Base-by-base conservation (phyloP, 2,329 filamentous ascomycete genomes). In the Stemphylium vesicarium region DNA sequence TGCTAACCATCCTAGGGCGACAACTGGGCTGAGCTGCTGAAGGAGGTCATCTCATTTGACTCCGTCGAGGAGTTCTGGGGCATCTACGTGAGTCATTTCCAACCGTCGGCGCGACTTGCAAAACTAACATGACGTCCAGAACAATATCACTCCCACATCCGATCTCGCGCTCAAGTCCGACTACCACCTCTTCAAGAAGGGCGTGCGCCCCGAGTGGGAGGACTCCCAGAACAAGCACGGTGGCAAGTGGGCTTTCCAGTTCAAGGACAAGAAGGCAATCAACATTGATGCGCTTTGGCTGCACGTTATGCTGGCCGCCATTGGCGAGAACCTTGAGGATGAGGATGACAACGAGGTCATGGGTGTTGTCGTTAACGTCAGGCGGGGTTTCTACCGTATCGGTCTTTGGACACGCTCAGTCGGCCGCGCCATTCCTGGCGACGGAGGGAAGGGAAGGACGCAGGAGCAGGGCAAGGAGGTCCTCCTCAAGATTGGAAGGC, bases 1-100 rank as follows among this genome's bases (percentile, higher is more conserved):
- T 45, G 51, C 61, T 64, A 59, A 71, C 56, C 57, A 54, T 5
- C 44, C 16, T 64, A 96, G 92, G 92, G 92, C 64, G 92, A 98
- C 79, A 97, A 97, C 84, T 99, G 96, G 95, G 96, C 96, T 67
- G 95, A 99, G 76, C 82, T 98, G 60, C 82, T 99, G 61, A 99
- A 99, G 82, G 92, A 99, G 78, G 94, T 99, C 69, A 97, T 99
- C 73, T 97, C 92, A 53, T 98, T 99, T 73, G 92, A 96, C 81
- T 96, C 93, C 2, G 95, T 99, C 22, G 95, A 99, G 81, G 96
- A 99, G 78, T 99, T 99, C 80, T 99, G 95, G 95, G 95, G 95
- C 56, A 91, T 99, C 75, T 98, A 98, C 79, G 96, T 99, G 85
- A 77, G 93, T 83, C 20, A 11, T 18, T 38, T 29, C 20, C 11